A percentile compares a stretch with the other conserved stretches of the same genome.
Conservation (phyloP, 2,329 filamentous ascomycete genomes). For the Fusarium sp. region DNA sequence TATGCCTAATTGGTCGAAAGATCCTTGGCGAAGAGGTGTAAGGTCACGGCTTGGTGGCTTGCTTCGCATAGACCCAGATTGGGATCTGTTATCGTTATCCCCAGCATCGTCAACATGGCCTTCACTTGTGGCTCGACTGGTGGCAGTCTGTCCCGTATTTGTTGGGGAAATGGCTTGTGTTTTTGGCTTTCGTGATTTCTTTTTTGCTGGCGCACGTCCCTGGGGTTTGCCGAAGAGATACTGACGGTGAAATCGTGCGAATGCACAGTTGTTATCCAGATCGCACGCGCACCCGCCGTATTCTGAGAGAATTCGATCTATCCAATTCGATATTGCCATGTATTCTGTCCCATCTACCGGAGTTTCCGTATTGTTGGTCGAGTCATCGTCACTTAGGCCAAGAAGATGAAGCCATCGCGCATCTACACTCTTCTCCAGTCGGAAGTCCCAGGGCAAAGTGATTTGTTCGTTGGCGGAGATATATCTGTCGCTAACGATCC, state of each 20-base stretch:
- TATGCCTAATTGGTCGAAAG: constrained; percentile 67
- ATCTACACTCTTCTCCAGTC: constrained; percentile 63
- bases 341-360: constrained; percentile 70
- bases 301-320: constrained; percentile 76
- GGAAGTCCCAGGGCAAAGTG: constrained; percentile 75
- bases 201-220: constrained; percentile 52
- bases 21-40: constrained; percentile 68
- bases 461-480: constrained; percentile 73
- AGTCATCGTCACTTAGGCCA: constrained; percentile 69
- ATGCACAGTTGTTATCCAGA: constrained; percentile 68
- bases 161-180: constrained; percentile 67
- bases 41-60: constrained; percentile 74
- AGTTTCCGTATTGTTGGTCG: constrained; percentile 57
- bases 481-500: constrained; percentile 83
- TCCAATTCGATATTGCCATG: constrained; percentile 68
- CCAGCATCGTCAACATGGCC: constrained; percentile 63
- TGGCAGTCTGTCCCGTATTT: constrained; percentile 68
- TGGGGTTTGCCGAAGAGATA: constrained; percentile 60
- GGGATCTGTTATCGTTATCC: constrained; percentile 60
- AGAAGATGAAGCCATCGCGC: constrained; percentile 66
- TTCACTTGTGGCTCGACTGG: constrained; percentile 72
- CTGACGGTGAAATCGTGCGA: constrained; percentile 69
- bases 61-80: constrained; percentile 64
- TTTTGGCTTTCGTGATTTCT: constrained; percentile 65
- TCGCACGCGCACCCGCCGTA: constrained; percentile 84